Conservation (phyloP, 2,329 filamentous ascomycete genomes). For the Dactylellina drechsleri region DNA sequence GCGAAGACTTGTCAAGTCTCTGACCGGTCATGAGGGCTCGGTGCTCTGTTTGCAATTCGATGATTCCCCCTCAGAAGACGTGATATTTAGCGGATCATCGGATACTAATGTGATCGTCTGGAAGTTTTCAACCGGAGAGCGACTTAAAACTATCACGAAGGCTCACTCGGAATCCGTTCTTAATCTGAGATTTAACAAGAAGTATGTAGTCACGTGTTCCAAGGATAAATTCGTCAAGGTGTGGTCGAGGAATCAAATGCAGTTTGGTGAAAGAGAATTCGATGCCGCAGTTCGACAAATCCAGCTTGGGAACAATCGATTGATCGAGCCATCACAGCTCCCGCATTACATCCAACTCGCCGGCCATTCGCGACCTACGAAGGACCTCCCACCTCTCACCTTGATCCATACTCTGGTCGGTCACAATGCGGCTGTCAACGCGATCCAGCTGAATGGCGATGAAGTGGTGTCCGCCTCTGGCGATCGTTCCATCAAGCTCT, state of each 20-base stretch:
- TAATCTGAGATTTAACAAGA: constrained; percentile 90
- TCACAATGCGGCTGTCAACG: constrained; percentile 92
- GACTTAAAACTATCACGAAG: constrained; percentile 77
- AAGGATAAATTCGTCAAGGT: constrained; percentile 98
- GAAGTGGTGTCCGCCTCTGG: constrained; percentile 95
- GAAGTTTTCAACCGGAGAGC: constrained; percentile 89
- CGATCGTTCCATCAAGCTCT: constrained; percentile 91
- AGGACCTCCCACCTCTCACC: constrained; percentile 72
- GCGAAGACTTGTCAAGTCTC: constrained; percentile 77
- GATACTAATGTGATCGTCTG: constrained; percentile 91
- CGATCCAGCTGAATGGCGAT: constrained; percentile 85
- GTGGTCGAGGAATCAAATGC: constrained; percentile 82
- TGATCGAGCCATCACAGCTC: constrained; percentile 49
- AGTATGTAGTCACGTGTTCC: constrained; percentile 93
- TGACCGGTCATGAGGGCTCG: constrained; percentile 82
- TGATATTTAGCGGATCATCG: constrained; percentile 95
- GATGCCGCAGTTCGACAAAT: constrained; percentile 48
- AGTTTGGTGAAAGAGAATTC: constrained; percentile 65
- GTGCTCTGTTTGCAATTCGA: constrained; percentile 97
- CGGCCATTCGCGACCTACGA: constrained; percentile 62
- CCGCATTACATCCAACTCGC: constrained; percentile 62
- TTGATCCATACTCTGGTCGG: constrained; percentile 83
- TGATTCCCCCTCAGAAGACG: constrained; percentile 82
- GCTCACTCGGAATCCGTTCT: constrained; percentile 92
- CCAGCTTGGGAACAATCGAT: constrained; percentile 55